phyloP scores from a whole-genome alignment of 768 basidiomycete genomes.

The Porpolomopsis calyptriformis region DNA sequence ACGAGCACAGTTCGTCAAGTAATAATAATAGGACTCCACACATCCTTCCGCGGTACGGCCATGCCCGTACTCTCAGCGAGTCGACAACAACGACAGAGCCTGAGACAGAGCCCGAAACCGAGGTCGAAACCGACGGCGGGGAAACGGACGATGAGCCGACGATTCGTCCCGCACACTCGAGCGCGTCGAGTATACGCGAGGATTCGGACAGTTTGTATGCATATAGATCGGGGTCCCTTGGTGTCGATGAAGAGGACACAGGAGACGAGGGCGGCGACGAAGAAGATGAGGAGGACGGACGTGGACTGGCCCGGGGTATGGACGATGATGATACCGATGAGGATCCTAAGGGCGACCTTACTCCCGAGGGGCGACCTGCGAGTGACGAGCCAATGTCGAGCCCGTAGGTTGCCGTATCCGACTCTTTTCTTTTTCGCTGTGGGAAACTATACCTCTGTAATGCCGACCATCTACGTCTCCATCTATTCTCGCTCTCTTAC shows the following conservation, averaged over 20 bases:
- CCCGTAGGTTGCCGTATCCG: conserved; percentile 2
- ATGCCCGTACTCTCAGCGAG: conserved; percentile 2
- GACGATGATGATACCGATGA: conserved; percentile 9
- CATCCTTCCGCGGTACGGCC: not conserved
- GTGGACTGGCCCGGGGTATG: conserved; percentile 2
- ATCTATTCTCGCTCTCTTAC: not conserved
- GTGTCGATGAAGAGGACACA: conserved; percentile 15
- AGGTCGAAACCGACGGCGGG: conserved; percentile 42
- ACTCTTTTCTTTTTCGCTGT: not conserved
- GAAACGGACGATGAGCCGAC: conserved; percentile 76
- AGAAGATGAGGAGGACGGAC: conserved; percentile 9
- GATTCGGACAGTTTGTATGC: conserved; percentile 15
- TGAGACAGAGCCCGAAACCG: conserved; percentile 29
- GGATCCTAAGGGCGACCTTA: conserved; percentile 17
- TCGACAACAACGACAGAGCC: conserved; percentile 21
- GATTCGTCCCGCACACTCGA: conserved; percentile 40
- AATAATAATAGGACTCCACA: not conserved
- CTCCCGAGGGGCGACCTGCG: conserved; percentile 17
- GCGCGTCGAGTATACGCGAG: conserved; percentile 11
- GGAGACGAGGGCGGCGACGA: conserved; percentile 15
- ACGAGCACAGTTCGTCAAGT: conserved; percentile 12
- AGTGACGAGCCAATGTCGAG: conserved; percentile 2
- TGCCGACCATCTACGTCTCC: not conserved
- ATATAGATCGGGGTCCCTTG: conserved; percentile 13
- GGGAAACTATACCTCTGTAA: not conserved